Evolutionary conservation across 805 yeast species (phyloP), one percentile per base, ranked within the genome.

Genomic region (Candida corydali): DNA sequence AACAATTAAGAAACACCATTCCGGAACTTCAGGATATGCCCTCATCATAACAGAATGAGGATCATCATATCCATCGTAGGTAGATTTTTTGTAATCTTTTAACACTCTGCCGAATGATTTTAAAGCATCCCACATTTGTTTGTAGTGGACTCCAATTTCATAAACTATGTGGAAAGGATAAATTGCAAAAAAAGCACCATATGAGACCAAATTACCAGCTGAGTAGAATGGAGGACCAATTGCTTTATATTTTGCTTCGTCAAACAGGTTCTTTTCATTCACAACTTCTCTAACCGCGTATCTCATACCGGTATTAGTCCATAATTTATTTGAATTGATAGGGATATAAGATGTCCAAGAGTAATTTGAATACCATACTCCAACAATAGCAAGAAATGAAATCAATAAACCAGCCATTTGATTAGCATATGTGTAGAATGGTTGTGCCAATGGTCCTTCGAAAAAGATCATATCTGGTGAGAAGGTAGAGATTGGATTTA

Each of bases 401-500:
- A 55, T 15, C 5, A 50, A 0, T 11, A 36, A 26, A 7, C 63
- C 63, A 31, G 45, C 14, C 1, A 43, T 34, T 15, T 39, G 30
- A 43, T 52, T 70, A 34, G 65, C 62, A 16, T 82, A 82, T 9
- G 63, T 40, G 8, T 66, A 48, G 52, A 78, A 59, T 3, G 63
- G 49, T 19, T 25, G 37, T n/a, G 4, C 17, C 8, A 32, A 32
- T 4, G 70, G 64, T 11, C 60, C 62, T 4, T 12, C 6, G 15
- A 3, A 9, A 24, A 24, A 24, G 5, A 26, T 26, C 58, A 17
- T 44, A 17, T 28, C 52, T 50, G 24, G 25, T 14, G 29, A 45
- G 50, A 76, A 67, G 1, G 76, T 63, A 7, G 80, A 53, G 29
- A 73, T 47, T 10, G 81, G 81, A 49, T 75, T 76, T 30, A 75